Conservation (phyloP, 352 stramenopile genomes). For the Phytopythium litorale region DNA sequence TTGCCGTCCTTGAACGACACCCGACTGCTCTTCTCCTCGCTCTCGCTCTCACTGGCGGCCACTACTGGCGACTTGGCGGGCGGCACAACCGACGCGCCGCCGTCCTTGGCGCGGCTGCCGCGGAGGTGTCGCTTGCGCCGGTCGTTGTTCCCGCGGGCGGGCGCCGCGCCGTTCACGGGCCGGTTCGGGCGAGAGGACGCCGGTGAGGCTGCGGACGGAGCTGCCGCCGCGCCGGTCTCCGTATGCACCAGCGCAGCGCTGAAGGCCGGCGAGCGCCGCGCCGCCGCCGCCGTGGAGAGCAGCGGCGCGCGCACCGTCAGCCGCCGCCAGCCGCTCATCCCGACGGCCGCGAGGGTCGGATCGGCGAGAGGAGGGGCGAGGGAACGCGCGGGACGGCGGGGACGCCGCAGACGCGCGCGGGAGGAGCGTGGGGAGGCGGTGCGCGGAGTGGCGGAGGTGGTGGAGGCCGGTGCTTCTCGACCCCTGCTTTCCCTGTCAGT, state of each 20-base stretch:
- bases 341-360: not conserved
- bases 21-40: constrained; percentile 7
- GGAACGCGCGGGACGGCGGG: not conserved
- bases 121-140: constrained; percentile 7
- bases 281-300: not conserved
- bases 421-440: not conserved
- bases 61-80: not conserved
- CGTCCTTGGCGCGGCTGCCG: not conserved
- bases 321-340: not conserved
- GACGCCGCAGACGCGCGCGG: not conserved
- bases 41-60: too few relatives aligned
- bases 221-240: constrained; percentile 1
- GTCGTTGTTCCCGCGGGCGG: not conserved
- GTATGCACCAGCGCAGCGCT: constrained; percentile 4
- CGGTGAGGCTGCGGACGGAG: not conserved
- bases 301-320: not conserved
- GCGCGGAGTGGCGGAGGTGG: not conserved
- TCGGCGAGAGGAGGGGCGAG: not conserved
- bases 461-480: not conserved
- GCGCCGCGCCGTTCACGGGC: constrained; percentile 3
- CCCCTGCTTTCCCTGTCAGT: constrained; percentile 1
- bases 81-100: too few relatives aligned
- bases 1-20: constrained; percentile 77
- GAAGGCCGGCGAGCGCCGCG: not conserved
- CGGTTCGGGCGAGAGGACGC: not conserved